Percentiles rank a stretch among this genome's conserved stretches.
Evolutionary conservation across 2,329 filamentous ascomycete species (phyloP).

Genomic region (Claviceps monticola): DNA sequence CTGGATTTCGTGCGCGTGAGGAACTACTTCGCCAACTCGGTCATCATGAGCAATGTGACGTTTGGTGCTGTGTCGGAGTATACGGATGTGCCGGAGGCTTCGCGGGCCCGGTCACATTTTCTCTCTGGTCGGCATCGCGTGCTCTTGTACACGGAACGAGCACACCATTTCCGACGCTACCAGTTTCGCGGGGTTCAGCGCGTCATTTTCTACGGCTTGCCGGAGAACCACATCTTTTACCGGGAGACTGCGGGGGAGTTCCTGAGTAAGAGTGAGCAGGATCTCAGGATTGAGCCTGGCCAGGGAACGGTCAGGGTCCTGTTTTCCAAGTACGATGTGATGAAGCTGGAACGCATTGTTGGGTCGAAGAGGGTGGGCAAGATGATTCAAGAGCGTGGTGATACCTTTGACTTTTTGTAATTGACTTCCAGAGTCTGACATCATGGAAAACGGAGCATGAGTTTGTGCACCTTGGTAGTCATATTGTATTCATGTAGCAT

Average conservation of each 20-base stretch:
- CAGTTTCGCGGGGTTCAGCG: constrained; percentile 66
- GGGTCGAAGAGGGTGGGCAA: constrained; percentile 67
- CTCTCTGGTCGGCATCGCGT: constrained; percentile 68
- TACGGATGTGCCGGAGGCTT: constrained; percentile 61
- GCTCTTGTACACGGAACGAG: constrained; percentile 81
- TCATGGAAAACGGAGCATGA: neutral
- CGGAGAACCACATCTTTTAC: constrained; percentile 78
- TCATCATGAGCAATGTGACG: constrained; percentile 34
- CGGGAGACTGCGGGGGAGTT: constrained; percentile 59
- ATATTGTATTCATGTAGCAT: neutral
- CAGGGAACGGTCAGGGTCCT: constrained; percentile 47
- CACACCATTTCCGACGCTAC: constrained; percentile 94
- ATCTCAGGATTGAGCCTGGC: constrained; percentile 39
- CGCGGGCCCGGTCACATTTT: constrained; percentile 79
- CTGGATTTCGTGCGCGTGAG: constrained; percentile 88
- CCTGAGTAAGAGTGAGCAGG: constrained; percentile 44
- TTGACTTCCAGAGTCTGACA: too few relatives aligned
- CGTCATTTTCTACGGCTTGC: constrained; percentile 80
- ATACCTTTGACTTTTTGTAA: constrained; percentile 90
- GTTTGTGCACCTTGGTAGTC: neutral
- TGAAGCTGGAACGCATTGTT: constrained; percentile 80
- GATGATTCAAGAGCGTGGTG: constrained; percentile 71
- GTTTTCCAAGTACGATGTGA: constrained; percentile 79
- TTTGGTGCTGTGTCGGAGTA: constrained; percentile 85
- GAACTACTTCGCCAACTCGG: constrained; percentile 73